phyloP scores from a whole-genome alignment of 225 moss, liverwort and hornwort species.

The Physcomitrium patens region DNA sequence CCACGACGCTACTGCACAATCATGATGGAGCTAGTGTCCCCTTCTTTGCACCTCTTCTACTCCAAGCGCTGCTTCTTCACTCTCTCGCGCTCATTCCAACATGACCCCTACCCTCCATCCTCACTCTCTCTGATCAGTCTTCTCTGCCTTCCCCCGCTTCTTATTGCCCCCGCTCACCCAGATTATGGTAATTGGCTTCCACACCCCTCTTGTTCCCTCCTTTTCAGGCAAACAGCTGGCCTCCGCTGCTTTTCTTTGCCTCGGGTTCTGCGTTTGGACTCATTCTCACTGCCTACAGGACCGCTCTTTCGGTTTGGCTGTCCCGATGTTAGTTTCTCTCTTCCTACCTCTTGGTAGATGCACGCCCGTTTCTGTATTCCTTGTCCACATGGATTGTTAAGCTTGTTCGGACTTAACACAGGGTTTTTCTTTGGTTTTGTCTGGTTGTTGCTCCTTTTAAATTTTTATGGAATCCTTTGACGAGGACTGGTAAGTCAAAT shows the following conservation, averaged over 20 bases:
- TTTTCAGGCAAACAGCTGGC: slow-evolving; percentile 5
- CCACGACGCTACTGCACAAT: background rate
- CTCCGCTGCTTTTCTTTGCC: slow-evolving; percentile 19
- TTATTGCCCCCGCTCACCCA: background rate
- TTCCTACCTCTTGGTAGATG: background rate
- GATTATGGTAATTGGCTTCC: slow-evolving; percentile 21
- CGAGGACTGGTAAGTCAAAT: background rate
- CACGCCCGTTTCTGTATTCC: slow-evolving; percentile 2
- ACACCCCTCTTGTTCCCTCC: background rate
- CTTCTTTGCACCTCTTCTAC: slow-evolving; percentile 13
- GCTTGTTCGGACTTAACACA: background rate
- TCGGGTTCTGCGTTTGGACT: slow-evolving; percentile 51
- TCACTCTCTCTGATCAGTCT: slow-evolving; percentile 22
- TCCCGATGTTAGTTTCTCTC: slow-evolving; percentile 10
- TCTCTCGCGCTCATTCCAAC: slow-evolving; percentile 11
- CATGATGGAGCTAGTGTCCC: slow-evolving; percentile 20
- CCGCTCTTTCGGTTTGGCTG: slow-evolving; percentile 24
- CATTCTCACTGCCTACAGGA: slow-evolving; percentile 42
- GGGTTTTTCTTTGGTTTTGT: slow-evolving; percentile 13
- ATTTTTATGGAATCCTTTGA: slow-evolving; percentile 28
- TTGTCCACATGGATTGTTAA: background rate
- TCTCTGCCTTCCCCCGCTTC: background rate
- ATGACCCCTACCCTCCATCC: slow-evolving; percentile 20
- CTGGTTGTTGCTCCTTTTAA: background rate
- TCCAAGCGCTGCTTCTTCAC: slow-evolving; percentile 14